Percentiles rank a stretch among this genome's conserved stretches.
These are phyloP conservation scores for Phytophthora quininea DNA, from an alignment of 352 stramenopile species.

Conservation along the genomic window DNA sequence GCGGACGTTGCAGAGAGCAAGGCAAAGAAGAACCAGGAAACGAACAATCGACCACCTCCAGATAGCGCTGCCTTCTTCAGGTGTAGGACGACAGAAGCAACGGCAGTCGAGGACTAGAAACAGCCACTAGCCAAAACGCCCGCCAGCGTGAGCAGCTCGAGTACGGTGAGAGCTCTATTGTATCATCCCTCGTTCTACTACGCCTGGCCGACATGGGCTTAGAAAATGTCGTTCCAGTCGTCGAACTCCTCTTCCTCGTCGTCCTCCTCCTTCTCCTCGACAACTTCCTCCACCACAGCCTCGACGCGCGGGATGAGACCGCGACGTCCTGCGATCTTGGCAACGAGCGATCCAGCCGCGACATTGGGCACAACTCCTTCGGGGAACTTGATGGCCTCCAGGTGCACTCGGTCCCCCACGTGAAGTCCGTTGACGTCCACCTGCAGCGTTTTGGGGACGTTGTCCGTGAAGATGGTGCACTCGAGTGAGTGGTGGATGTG, in stretches of 20 bases:
- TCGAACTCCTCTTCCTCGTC: constrained; percentile 82
- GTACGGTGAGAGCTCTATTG: constrained; percentile 36
- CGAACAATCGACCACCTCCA: constrained; percentile 26
- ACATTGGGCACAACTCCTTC: constrained; percentile 78
- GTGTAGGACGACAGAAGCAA: constrained; percentile 15
- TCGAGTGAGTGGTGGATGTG: constrained; percentile 88
- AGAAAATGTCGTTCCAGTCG: constrained; percentile 91
- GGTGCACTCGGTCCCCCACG: constrained; percentile 82
- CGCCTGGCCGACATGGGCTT: constrained; percentile 27
- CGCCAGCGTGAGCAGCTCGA: too few relatives aligned
- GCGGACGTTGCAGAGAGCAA: constrained; percentile 20
- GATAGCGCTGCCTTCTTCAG: constrained; percentile 65
- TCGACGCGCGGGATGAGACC: constrained; percentile 82
- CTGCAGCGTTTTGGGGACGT: constrained; percentile 77
- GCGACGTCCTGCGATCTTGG: constrained; percentile 87
- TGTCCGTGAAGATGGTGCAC: constrained; percentile 77
- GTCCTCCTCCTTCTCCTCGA: constrained; percentile 68
- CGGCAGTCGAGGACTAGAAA: constrained; percentile 19
- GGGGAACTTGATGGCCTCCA: constrained; percentile 79
- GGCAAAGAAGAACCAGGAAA: constrained; percentile 33
- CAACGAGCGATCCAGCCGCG: constrained; percentile 66
- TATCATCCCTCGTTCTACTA: constrained; percentile 18
- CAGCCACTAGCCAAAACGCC: constrained; percentile 10
- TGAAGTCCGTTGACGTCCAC: constrained; percentile 89
- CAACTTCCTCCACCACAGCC: constrained; percentile 69